Conservation (phyloP, 495 filamentous ascomycete genomes). For the Penicillium riverlandense region DNA sequence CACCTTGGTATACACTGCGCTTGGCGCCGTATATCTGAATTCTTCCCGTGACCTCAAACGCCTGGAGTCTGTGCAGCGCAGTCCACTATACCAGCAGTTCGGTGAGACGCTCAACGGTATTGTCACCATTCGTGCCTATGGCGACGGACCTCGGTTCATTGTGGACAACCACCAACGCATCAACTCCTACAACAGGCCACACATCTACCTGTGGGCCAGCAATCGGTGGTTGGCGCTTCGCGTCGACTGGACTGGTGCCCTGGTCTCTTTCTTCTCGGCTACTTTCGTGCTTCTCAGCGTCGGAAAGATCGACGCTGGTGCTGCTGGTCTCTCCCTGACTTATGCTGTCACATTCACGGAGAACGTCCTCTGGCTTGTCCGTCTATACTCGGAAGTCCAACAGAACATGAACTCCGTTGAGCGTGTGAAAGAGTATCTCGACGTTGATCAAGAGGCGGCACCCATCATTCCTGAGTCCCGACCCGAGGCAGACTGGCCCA, state of each 20-base stretch:
- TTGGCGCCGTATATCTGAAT: slow-evolving; percentile 83
- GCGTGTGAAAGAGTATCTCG: slow-evolving; percentile 92
- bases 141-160: slow-evolving; percentile 88
- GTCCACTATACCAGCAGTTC: slow-evolving; percentile 96
- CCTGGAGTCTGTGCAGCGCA: slow-evolving; percentile 87
- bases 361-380: slow-evolving; percentile 93
- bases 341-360: slow-evolving; percentile 98
- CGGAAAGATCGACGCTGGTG: slow-evolving; percentile 83
- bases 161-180: slow-evolving; percentile 85
- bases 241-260: slow-evolving; percentile 81
- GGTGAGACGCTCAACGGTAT: slow-evolving; percentile 93
- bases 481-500: slow-evolving; percentile 76
- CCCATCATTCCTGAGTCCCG: slow-evolving; percentile 71
- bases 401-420: slow-evolving; percentile 99
- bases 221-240: slow-evolving; percentile 96
- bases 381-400: slow-evolving; percentile 91
- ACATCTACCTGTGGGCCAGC: slow-evolving; percentile 95
- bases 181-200: slow-evolving; percentile 86
- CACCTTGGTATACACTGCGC: slow-evolving; percentile 67
- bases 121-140: slow-evolving; percentile 96
- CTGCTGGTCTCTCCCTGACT: slow-evolving; percentile 92
- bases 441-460: slow-evolving; percentile 88
- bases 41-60: slow-evolving; percentile 92
- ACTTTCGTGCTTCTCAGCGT: slow-evolving; percentile 81
- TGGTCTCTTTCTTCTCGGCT: slow-evolving; percentile 92